Percentiles rank a stretch among this genome's conserved stretches.
Conservation (phyloP, 2,329 filamentous ascomycete species). For the Pseudogymnoascus sp. region DNA sequence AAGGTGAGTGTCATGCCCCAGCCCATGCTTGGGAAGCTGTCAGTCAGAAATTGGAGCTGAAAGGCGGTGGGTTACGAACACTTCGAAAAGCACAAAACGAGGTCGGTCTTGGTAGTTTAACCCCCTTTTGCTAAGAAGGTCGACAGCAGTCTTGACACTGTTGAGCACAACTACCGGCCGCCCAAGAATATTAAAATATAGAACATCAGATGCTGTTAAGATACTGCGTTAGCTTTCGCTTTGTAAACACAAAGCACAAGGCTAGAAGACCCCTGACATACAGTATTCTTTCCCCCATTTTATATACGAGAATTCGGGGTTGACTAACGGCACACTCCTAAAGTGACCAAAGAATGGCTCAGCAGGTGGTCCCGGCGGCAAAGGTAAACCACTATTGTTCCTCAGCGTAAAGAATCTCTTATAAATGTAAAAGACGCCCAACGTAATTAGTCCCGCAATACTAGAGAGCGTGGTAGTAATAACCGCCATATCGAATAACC, state of each 20-base stretch:
- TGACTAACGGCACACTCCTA: slow-evolving; percentile 17
- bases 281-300: slow-evolving; percentile 21
- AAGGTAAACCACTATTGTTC: slow-evolving; percentile 13
- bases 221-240: background rate
- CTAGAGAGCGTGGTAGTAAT: background rate
- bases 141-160: slow-evolving; percentile 32
- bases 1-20: slow-evolving; percentile 40
- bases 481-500: background rate
- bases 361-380: slow-evolving; percentile 21
- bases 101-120: slow-evolving; percentile 37
- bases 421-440: background rate
- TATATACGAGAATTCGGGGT: slow-evolving; percentile 19
- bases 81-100: slow-evolving; percentile 28
- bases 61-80: slow-evolving; percentile 1
- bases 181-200: slow-evolving; percentile 17
- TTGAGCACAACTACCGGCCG: slow-evolving; percentile 36
- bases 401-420: slow-evolving; percentile 6
- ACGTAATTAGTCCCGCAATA: background rate
- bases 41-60: background rate
- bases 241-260: slow-evolving; percentile 9
- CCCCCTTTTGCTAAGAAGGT: slow-evolving; percentile 36
- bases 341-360: slow-evolving; percentile 22
- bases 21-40: slow-evolving; percentile 22
- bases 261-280: slow-evolving; percentile 9
- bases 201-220: slow-evolving; percentile 13